Evolutionary conservation across 495 filamentous ascomycete species (phyloP), one percentile per base, ranked within the genome.

Genomic region (Usnea hakonensis): DNA sequence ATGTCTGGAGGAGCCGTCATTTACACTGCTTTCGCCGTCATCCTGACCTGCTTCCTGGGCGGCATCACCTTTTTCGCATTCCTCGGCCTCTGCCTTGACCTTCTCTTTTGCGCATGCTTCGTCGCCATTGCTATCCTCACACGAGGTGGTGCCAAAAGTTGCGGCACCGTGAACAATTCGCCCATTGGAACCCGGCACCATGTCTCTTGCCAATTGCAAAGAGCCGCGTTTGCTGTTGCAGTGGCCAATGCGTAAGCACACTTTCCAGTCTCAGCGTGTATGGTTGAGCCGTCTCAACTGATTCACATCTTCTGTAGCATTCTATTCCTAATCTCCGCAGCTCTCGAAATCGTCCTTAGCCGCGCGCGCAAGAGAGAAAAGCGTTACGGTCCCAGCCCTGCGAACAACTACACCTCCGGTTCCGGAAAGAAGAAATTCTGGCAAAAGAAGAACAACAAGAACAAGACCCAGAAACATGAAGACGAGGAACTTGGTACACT

Each of bases 41-140:
- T 94, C 55, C 76, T 92, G 33, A 87, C 90, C 43, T 91, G 86
- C 80, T 91, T 87, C 71, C 73, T 92, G 32, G 88, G 88, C 60
- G 90, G 90, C 13, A 78, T 88, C 50, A 82, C 85, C 40, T 84
- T 90, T 73, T 89, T 90, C 67, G 84, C 87, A 44, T 72, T 76
- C 65, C 93, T 95, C 81, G 87, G 95, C 62, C 76, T 84, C 28
- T 77, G 93, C 68, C 69, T 95, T 68, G 91, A 96, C 74, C 76
- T 95, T 28, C 77, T 76, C 69, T 91, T 96, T 76, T 79, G 94
- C 69, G 91, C 88, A 65, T 86, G 85, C 21, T 84, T 96, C 72
- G 90, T 96, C 73, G 91, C 86, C 69, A 76, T 95, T 61, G 87
- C 82, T 55, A 78, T 93, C 64, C 65, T 91, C 48, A 89, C 86